A percentile compares a stretch with the other conserved stretches of the same genome.
These are phyloP conservation scores for Fusarium kyushuense DNA, from an alignment of 2,329 filamentous ascomycete genomes.

Conservation along the genomic window DNA sequence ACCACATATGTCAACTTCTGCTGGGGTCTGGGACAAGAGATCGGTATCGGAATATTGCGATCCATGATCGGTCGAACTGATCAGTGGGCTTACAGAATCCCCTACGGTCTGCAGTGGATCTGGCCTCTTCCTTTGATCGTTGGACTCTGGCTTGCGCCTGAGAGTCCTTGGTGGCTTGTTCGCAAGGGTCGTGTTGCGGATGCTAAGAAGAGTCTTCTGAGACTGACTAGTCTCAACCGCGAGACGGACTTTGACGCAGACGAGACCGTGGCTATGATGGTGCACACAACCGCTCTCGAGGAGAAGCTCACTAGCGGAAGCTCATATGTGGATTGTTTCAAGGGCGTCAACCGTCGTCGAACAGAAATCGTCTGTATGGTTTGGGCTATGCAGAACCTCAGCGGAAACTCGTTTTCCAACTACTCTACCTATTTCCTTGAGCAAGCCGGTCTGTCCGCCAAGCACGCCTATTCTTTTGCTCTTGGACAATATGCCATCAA, in stretches of 20 bases:
- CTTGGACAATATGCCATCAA: constrained; percentile 76
- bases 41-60: constrained; percentile 79
- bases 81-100: constrained; percentile 77
- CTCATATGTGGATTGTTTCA: constrained; percentile 86
- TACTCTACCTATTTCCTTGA: constrained; percentile 74
- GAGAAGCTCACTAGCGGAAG: constrained; percentile 79
- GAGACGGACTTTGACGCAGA: constrained; percentile 83
- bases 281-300: constrained; percentile 86
- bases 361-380: constrained; percentile 77
- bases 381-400: constrained; percentile 73
- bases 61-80: constrained; percentile 73
- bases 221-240: constrained; percentile 71
- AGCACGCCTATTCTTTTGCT: constrained; percentile 66
- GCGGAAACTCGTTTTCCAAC: constrained; percentile 73
- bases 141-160: constrained; percentile 75
- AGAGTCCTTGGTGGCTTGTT: constrained; percentile 81
- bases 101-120: constrained; percentile 82
- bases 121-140: constrained; percentile 77
- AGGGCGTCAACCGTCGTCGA: constrained; percentile 79
- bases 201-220: constrained; percentile 73
- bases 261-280: constrained; percentile 92
- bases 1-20: constrained; percentile 83
- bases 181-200: constrained; percentile 73
- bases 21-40: constrained; percentile 79
- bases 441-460: constrained; percentile 67